Base-by-base conservation (phyloP, 1,284 basidiomycete genomes). In the Ceratobasidium sp. region DNA sequence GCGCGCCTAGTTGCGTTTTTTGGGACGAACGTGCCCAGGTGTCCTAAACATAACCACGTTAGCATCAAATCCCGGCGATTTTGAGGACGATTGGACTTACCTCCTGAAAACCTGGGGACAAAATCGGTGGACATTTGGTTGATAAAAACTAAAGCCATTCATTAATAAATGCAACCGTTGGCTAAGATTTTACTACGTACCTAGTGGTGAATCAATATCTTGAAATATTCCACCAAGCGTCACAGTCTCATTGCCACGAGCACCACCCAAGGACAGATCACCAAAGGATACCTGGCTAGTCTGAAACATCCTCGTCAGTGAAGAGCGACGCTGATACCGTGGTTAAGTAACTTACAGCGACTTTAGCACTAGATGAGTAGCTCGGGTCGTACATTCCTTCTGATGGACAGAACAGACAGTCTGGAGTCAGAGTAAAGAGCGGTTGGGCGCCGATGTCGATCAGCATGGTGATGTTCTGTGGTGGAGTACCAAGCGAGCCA, bases 201-300 rank as follows among this genome's bases (percentile, higher is more conserved):
- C 55, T 15, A 77, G 1, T 13, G 63, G 73, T 1, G 73, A 56
- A 12, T 56, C 15, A 13, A 26, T 20, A 58, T 77, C 73, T 28
- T 77, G 73, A 7, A 77, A 58, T 53, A 77, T 15, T 23, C 73
- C 73, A 33, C 73, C 73, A 10, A 77, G 40, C 26, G 73, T 77
- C 46, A 77, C 49, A 46, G 63, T 67, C 40, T 77, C 73, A n/a
- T 39, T 67, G 20, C 73, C 73, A 49, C 73, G 63, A 46, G 63
- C 15, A 2, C 73, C 73, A 15, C 73, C 73, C 12, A 77, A 67
- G 28, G 12, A 39, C 18, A 26, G 26, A 39, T 46, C 53, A 7
- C 73, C 73, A 46, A 56, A 60, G 40, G 5, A 0, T n/a, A 23
- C 51, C 6, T 55, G 73, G 33, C 73, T 67, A 26, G 72, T 13